These are phyloP conservation scores for Echium plantagineum DNA, from an alignment of 257 asterid genomes.

Conservation along the genomic window DNA sequence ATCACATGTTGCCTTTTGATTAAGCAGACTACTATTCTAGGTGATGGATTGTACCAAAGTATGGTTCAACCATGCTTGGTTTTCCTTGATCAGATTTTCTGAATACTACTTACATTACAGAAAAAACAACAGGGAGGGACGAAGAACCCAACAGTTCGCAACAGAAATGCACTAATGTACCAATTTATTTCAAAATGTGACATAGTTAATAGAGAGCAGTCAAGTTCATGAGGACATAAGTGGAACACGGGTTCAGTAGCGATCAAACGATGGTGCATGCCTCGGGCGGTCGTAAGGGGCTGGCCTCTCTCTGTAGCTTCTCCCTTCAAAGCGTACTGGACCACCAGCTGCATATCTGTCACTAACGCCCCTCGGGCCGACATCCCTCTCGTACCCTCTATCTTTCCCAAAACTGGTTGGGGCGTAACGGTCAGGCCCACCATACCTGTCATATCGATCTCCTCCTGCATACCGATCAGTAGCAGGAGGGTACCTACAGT, in stretches of 20 bases:
- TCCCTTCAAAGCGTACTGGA: conserved; percentile 63
- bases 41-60: too few species aligned
- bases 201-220: background rate
- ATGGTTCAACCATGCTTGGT: too few species aligned
- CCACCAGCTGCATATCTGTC: conserved; percentile 54
- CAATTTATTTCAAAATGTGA: background rate
- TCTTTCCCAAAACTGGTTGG: conserved; percentile 57
- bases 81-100: too few species aligned
- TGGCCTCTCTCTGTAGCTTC: conserved; percentile 54
- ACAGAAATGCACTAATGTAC: background rate
- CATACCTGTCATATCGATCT: conserved; percentile 36
- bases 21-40: too few species aligned
- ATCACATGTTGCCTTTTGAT: too few species aligned
- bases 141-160: background rate
- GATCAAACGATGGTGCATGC: conserved; percentile 58
- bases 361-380: conserved; percentile 39
- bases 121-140: too few species aligned
- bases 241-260: conserved; percentile 26
- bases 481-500: conserved; percentile 47
- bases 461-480: conserved; percentile 46
- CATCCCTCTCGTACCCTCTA: conserved; percentile 49
- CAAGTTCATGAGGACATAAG: background rate
- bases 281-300: conserved; percentile 81
- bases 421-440: conserved; percentile 54
- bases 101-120: too few species aligned